Conservation (phyloP, 805 yeast genomes). For the Komagataella mondaviorum region DNA sequence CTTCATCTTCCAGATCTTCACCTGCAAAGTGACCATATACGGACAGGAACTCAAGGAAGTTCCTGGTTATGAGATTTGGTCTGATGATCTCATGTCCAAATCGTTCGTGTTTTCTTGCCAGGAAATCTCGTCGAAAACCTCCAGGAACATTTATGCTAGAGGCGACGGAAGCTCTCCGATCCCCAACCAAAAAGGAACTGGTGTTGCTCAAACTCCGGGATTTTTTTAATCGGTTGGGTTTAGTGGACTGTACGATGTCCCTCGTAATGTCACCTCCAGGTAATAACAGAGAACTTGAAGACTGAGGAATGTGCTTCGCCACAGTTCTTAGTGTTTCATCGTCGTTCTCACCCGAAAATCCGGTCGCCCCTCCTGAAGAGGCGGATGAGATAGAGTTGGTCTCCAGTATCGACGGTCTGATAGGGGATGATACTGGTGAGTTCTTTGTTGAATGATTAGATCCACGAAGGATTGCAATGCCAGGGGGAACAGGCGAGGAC, state of each 20-base stretch:
- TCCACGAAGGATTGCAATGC: neutral
- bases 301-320: neutral
- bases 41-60: slow-evolving; percentile 65
- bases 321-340: neutral
- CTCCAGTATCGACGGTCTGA: neutral
- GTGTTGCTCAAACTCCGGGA: slow-evolving; percentile 16
- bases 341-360: neutral
- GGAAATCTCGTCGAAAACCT: slow-evolving; percentile 65
- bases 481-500: slow-evolving; percentile 7
- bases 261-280: slow-evolving; percentile 42
- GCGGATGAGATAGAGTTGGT: neutral
- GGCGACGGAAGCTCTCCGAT: slow-evolving; percentile 50
- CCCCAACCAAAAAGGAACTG: slow-evolving; percentile 13
- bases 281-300: slow-evolving; percentile 16
- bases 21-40: slow-evolving; percentile 84
- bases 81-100: slow-evolving; percentile 14
- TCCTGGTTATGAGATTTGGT: slow-evolving; percentile 47
- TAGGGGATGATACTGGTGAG: neutral
- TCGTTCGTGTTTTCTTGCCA: slow-evolving; percentile 17
- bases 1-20: slow-evolving; percentile 63
- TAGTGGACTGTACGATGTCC: slow-evolving; percentile 22
- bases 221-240: slow-evolving; percentile 10
- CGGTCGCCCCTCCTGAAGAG: neutral
- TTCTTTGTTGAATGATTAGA: neutral
- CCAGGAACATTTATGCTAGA: slow-evolving; percentile 68